phyloP scores from a whole-genome alignment of 257 asterid species.

The Verbena officinalis region DNA sequence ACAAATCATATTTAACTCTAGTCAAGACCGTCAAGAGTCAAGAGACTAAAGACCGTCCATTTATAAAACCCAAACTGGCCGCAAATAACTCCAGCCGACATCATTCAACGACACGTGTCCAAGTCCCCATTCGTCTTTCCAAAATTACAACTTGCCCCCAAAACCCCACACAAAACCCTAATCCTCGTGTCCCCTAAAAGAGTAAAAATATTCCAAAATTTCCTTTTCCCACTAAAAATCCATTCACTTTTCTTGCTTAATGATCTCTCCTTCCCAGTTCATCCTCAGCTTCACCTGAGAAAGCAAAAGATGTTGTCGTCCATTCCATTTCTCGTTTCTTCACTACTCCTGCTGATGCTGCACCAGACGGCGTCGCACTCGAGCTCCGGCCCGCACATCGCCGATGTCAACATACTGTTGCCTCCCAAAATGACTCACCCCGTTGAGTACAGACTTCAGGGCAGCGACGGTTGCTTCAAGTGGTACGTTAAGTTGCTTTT shows the following conservation, averaged over 20 bases:
- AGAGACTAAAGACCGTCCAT: too few relatives aligned
- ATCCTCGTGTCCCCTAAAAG: neutral
- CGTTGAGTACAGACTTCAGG: constrained; percentile 87
- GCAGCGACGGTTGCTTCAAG: constrained; percentile 95
- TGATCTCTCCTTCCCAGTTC: constrained; percentile 23
- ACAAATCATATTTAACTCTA: too few relatives aligned
- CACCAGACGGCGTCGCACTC: constrained; percentile 36
- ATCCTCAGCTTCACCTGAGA: constrained; percentile 47
- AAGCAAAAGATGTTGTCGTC: constrained; percentile 31
- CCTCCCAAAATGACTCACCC: constrained; percentile 96
- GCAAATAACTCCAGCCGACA: neutral
- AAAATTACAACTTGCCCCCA: neutral
- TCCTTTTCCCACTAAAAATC: neutral
- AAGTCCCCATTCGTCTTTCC: constrained; percentile 6
- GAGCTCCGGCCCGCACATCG: constrained; percentile 76
- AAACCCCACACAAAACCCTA: constrained; percentile 44
- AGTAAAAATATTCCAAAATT: neutral
- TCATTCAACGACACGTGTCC: constrained; percentile 32
- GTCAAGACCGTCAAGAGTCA: too few relatives aligned
- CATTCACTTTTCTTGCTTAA: neutral
- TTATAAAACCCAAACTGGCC: too few relatives aligned
- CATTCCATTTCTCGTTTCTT: constrained; percentile 23
- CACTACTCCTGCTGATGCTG: constrained; percentile 32
- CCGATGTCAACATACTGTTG: constrained; percentile 83
- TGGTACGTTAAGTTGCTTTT: constrained; percentile 45